Conservation (phyloP, 805 yeast genomes). For the Wickerhamomyces bisporus region DNA sequence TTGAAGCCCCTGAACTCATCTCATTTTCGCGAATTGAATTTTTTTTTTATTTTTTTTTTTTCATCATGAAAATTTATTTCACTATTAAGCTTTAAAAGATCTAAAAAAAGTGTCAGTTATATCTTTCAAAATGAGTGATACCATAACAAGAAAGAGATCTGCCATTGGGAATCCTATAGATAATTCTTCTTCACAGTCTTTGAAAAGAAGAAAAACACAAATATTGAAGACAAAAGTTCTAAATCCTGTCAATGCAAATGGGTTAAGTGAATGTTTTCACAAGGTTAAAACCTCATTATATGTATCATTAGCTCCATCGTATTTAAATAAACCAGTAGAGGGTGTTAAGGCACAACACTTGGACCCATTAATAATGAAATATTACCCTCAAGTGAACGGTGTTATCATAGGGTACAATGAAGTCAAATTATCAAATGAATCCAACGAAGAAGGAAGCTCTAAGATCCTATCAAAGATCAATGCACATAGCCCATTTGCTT, state of each 20-base stretch:
- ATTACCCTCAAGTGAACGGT: conserved; percentile 67
- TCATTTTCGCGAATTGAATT: too few relatives aligned
- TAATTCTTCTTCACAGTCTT: neutral
- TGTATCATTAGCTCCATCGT: conserved; percentile 84
- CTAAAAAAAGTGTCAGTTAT: too few relatives aligned
- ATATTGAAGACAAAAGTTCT: conserved; percentile 22
- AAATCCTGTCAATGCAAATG: conserved; percentile 36
- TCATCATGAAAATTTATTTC: too few relatives aligned
- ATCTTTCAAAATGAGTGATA: conserved; percentile 1
- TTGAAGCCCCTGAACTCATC: too few relatives aligned
- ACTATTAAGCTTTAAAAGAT: too few relatives aligned
- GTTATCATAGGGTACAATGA: conserved; percentile 79
- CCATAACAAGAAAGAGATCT: conserved; percentile 1
- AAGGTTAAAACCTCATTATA: conserved; percentile 57
- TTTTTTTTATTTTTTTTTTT: too few relatives aligned
- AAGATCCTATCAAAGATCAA: conserved; percentile 54
- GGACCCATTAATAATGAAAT: conserved; percentile 85
- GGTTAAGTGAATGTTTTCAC: conserved; percentile 66
- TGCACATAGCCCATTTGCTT: conserved; percentile 80
- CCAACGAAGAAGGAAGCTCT: conserved; percentile 32
- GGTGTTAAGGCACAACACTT: conserved; percentile 87
- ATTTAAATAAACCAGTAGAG: conserved; percentile 57
- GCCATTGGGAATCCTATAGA: neutral
- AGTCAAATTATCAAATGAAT: conserved; percentile 45
- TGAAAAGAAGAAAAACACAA: conserved; percentile 19